phyloP scores from a whole-genome alignment of 2,329 filamentous ascomycete species.

The Colletotrichum phormii region DNA sequence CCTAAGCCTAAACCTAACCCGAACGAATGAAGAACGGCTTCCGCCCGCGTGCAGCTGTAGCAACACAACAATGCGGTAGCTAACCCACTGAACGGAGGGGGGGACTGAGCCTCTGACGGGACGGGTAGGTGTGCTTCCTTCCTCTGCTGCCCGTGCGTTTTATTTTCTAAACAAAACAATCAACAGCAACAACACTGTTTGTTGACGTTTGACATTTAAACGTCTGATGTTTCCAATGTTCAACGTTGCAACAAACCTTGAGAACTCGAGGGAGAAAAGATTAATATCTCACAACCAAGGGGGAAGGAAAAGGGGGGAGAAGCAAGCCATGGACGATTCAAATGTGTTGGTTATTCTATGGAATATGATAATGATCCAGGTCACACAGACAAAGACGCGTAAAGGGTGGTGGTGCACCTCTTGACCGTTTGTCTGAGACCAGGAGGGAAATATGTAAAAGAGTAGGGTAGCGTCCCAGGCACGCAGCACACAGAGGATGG shows the following conservation, averaged over 20 bases:
- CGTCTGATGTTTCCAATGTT: not conserved
- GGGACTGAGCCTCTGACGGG: not conserved
- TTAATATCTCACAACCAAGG: not conserved
- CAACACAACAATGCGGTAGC: constrained; percentile 14
- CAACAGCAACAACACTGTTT: not conserved
- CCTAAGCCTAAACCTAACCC: too few species aligned
- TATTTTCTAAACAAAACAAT: constrained; percentile 13
- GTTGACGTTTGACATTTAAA: not conserved
- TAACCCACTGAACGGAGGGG: not conserved
- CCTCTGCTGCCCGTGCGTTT: not conserved
- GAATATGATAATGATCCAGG: not conserved
- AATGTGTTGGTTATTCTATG: not conserved
- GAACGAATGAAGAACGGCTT: constrained; percentile 30
- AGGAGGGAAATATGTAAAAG: not conserved
- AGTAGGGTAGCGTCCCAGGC: not conserved
- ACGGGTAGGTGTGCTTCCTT: too few species aligned
- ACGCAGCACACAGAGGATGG: not conserved
- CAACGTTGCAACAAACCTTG: not conserved
- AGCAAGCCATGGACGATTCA: not conserved
- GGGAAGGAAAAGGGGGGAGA: not conserved
- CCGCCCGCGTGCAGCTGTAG: constrained; percentile 36
- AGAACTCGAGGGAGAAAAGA: not conserved
- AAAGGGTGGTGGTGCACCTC: not conserved
- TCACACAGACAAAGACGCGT: not conserved
- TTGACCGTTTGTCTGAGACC: not conserved